A percentile compares a stretch with the other conserved stretches of the same genome.
phyloP scores from a whole-genome alignment of 768 basidiomycete genomes.

The Psilocybe cubensis region DNA sequence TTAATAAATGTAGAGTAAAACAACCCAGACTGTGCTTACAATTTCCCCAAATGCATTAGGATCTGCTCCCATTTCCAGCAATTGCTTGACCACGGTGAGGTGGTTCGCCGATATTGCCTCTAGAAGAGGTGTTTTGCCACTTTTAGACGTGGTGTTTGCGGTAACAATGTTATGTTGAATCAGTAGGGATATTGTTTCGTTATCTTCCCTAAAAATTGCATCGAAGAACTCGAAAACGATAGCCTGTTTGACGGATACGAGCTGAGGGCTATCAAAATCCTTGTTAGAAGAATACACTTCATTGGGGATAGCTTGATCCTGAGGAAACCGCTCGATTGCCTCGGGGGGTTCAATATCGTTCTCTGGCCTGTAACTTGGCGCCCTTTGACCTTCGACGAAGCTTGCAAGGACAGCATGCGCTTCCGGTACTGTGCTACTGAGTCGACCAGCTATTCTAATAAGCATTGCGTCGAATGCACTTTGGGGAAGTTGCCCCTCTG shows the following conservation, averaged over 20 bases:
- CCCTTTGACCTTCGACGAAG: slow-evolving; percentile 2
- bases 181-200: neutral
- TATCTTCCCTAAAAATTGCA: slow-evolving; percentile 4
- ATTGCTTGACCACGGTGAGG: slow-evolving; percentile 3
- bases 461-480: slow-evolving; percentile 6
- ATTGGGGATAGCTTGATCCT: neutral
- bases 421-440: neutral
- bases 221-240: neutral
- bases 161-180: slow-evolving; percentile 3
- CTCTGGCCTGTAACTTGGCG: neutral
- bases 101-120: slow-evolving; percentile 1
- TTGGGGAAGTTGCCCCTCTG: slow-evolving; percentile 3
- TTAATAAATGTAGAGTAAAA: neutral
- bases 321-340: neutral
- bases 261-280: neutral
- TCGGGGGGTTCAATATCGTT: slow-evolving; percentile 1
- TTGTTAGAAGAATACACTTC: no score
- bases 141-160: neutral
- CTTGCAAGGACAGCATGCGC: neutral
- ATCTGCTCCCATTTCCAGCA: slow-evolving; percentile 7
- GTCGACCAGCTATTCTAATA: neutral
- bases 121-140: neutral
- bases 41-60: slow-evolving; percentile 5
- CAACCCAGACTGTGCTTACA: neutral
- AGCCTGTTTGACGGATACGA: neutral